Evolutionary conservation across 1,284 basidiomycete species (phyloP), one percentile per base, ranked within the genome.

Genomic region (Abortiporus biennis): DNA sequence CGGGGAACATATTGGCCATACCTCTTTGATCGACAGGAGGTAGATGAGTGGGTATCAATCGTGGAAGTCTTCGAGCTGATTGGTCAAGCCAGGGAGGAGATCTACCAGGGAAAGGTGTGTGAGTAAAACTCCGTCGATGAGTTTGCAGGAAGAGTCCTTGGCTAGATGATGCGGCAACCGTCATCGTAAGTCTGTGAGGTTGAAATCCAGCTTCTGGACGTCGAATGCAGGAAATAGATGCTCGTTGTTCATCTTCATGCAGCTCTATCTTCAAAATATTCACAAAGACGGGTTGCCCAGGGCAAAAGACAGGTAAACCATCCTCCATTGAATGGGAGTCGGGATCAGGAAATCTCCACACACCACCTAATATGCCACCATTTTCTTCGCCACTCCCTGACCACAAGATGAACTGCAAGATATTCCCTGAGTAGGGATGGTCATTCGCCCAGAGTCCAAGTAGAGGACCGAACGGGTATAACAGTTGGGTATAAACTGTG

Each of bases 391-490:
- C 46, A 22, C 47, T 42, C 11, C 49, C 54, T 1, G 31, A 4
- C n/a, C 47, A 30, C n/a, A 57, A 36, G 6, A 45, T 50, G 29
- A 54, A 57, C 35, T 57, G 51, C n/a, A 57, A 21, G 29, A 57
- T 43, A 30, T 47, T 52, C 1, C 55, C 54, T 3, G 43, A 30
- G 37, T 50, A 56, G 0, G 54, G 55, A 21, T 49, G 36, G 36
- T 57, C 54, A 37, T 45, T 52, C 1, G 55, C 55, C 55, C 55
- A 57, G 6, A 56, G 40, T n/a, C 55, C 55, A 17, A 55, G 17
- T 19, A 57, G 34, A 4, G 50, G 43, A 20, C 44, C 54, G 29
- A 55, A 57, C n/a, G 48, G 47, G 29, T 54, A 45, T 13, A 57
- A 40, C 3, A 57, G 45, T 17, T 45, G 39, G 6, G 54, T 50